Base-by-base conservation (phyloP, 305 asterid genomes). In the Vinca major region DNA sequence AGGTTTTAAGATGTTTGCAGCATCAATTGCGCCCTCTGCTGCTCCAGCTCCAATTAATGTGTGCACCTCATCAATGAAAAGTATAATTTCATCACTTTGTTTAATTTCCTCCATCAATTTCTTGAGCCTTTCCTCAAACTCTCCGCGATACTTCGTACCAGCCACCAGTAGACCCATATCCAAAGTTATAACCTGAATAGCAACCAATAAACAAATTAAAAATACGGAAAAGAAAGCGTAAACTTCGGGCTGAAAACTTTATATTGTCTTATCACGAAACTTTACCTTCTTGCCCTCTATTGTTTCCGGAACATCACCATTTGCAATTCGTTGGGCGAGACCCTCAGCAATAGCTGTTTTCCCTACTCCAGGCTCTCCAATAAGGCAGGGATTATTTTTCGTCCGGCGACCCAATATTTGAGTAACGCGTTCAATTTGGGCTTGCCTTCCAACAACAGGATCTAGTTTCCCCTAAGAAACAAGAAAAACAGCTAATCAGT, bases 361-460 rank as follows among this genome's bases (percentile, higher is more conserved):
- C 64, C 98, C 98, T 47, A 92, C 98, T 74, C 98, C 98, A 68
- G 98, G 98, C 79, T 92, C 98, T 80, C 98, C 98, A 73, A 92
- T 87, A 78, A 92, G 97, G 78, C 98, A 92, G 19, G 98, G 97
- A 75, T 92, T 92, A 69, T 92, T 92, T 78, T 92, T 92, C 20
- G 98, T 90, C 19, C 98, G 89, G 64, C 97, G 85, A 17, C 98
- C 98, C 86, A 92, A 70, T 75, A 92, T 92, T 84, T 92, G 97
- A 65, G 91, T 90, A 58, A 92, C 98, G 16, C 97, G 97, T 80
- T 92, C 97, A 73, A 92, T 88, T 74, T 92, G 97, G 2, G 41
- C 82, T 79, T 87, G 89, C 75, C 98, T 87, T 77, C 98, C 98
- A n/a, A 88, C 98, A 55, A 93, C 98, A 71, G 98, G 98, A 75